Conservation (phyloP, 1,139 yeast species). For the Saccharomyces pastorianus region DNA sequence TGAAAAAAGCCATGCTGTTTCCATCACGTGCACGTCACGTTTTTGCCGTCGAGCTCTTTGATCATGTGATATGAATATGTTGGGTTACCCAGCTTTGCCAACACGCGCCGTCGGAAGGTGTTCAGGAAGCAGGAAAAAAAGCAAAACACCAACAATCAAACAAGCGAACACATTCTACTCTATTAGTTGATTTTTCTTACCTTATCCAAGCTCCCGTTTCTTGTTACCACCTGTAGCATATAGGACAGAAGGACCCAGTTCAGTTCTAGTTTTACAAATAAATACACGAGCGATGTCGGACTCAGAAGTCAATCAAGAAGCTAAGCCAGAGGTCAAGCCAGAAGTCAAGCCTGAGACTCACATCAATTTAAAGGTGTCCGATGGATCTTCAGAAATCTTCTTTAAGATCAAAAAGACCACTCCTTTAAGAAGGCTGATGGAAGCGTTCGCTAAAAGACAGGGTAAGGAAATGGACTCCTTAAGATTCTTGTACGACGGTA, state of each 20-base stretch:
- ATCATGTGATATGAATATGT: background rate
- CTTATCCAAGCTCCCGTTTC: background rate
- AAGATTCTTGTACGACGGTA: constrained; percentile 89
- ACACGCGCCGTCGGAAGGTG: background rate
- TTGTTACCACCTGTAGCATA: background rate
- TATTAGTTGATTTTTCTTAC: background rate
- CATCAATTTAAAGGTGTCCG: constrained; percentile 88
- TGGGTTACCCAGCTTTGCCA: background rate
- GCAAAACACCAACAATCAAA: background rate
- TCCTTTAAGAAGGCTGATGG: constrained; percentile 90
- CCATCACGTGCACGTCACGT: background rate
- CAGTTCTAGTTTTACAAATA: background rate
- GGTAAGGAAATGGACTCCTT: constrained; percentile 78
- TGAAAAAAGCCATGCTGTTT: background rate
- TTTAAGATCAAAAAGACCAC: constrained; percentile 93
- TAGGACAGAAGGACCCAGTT: background rate
- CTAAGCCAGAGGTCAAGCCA: constrained; percentile 31
- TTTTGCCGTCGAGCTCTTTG: background rate
- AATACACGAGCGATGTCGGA: constrained; percentile 25
- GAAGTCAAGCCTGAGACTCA: constrained; percentile 58
- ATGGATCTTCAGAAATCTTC: constrained; percentile 86
- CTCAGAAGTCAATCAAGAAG: constrained; percentile 18
- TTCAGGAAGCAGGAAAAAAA: background rate
- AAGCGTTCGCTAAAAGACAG: constrained; percentile 95
- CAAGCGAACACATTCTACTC: background rate